Percentiles rank a stretch among this genome's conserved stretches.
phyloP scores from a whole-genome alignment of 495 filamentous ascomycete genomes.

The Stereocaulon alpinum region DNA sequence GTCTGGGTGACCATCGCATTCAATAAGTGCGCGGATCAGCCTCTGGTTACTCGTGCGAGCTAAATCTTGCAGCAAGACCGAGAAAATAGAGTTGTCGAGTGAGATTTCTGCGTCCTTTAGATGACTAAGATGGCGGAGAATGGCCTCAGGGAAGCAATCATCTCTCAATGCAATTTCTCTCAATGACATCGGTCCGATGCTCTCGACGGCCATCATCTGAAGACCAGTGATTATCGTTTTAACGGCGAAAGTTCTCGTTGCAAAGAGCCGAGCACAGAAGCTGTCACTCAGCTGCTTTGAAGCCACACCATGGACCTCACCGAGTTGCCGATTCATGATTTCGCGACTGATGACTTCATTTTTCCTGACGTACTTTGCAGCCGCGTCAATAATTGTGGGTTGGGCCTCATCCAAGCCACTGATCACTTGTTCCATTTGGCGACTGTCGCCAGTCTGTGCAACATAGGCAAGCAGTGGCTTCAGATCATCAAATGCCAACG shows the following conservation, averaged over 20 bases:
- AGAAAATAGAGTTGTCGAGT: constrained; percentile 47
- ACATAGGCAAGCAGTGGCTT: constrained; percentile 36
- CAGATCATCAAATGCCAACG: constrained; percentile 29
- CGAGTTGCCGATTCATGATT: constrained; percentile 34
- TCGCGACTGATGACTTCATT: constrained; percentile 25
- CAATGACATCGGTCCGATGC: constrained; percentile 61
- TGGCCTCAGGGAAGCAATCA: constrained; percentile 34
- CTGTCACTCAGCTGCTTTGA: constrained; percentile 48
- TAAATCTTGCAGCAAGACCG: constrained; percentile 46
- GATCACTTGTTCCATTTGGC: constrained; percentile 13
- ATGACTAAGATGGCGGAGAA: constrained; percentile 44
- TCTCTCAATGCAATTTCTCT: constrained; percentile 59
- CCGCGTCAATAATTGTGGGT: constrained; percentile 14
- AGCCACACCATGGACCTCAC: constrained; percentile 35
- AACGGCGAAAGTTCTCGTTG: constrained; percentile 55
- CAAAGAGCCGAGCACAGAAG: constrained; percentile 61
- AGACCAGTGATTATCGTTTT: constrained; percentile 55
- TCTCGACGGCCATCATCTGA: constrained; percentile 50
- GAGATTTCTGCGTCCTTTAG: constrained; percentile 50
- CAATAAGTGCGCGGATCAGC: constrained; percentile 48
- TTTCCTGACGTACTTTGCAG: constrained; percentile 12
- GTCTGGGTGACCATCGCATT: constrained; percentile 67
- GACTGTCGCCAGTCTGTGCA: constrained; percentile 25
- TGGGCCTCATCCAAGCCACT: constrained; percentile 22
- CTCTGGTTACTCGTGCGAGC: constrained; percentile 43